Conservation (phyloP, 371 early-diverging fungal genomes). For the Thermomucor indicae-seudaticae region DNA sequence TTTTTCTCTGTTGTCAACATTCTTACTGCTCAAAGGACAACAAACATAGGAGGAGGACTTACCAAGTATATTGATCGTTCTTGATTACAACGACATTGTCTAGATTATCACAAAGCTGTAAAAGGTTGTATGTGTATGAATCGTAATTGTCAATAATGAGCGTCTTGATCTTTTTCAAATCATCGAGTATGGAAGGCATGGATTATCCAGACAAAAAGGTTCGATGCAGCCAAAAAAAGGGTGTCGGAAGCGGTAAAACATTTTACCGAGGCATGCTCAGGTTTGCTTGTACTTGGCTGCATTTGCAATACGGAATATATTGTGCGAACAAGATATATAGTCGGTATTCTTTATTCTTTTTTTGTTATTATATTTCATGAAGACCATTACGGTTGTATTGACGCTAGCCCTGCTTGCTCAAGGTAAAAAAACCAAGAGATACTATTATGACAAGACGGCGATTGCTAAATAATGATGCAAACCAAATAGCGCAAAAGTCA, state of each 20-base stretch:
- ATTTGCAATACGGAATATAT: too few species aligned
- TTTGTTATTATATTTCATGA: too few species aligned
- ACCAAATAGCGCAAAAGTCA: slow-evolving; percentile 1
- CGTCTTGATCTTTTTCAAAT: slow-evolving; percentile 27
- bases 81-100: slow-evolving; percentile 74
- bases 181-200: too few species aligned
- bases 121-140: slow-evolving; percentile 92
- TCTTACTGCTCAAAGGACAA: neutral
- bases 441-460: too few species aligned
- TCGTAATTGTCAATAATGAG: slow-evolving; percentile 96
- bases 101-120: slow-evolving; percentile 61
- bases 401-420: neutral
- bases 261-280: too few species aligned
- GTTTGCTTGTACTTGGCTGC: too few species aligned
- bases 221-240: too few species aligned
- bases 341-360: too few species aligned
- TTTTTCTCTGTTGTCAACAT: slow-evolving; percentile 9
- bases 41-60: slow-evolving; percentile 2
- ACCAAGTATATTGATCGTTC: slow-evolving; percentile 90
- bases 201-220: too few species aligned
- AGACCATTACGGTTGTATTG: neutral
- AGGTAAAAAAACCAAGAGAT: neutral
- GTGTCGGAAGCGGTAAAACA: too few species aligned
- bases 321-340: too few species aligned
- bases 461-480: too few species aligned